phyloP scores from a whole-genome alignment of 1,139 yeast genomes.

The Blastobotrys buckinghamii region DNA sequence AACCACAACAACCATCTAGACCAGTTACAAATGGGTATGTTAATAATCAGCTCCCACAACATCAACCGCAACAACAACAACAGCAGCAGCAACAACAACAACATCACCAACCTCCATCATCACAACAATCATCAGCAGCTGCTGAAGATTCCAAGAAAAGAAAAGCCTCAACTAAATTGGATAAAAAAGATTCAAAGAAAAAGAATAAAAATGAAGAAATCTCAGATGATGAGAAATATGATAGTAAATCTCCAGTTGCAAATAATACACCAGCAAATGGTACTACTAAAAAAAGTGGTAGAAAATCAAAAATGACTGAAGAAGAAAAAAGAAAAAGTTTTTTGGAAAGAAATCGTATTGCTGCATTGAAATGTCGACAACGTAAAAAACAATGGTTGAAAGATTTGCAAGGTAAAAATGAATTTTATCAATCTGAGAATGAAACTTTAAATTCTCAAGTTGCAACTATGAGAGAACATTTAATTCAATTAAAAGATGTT shows the following conservation, averaged over 20 bases:
- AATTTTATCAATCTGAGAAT: conserved; percentile 67
- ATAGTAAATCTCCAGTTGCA: not conserved
- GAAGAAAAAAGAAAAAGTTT: conserved; percentile 77
- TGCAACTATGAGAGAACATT: conserved; percentile 51
- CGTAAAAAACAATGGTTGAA: conserved; percentile 85
- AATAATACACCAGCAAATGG: not conserved
- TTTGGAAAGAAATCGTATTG: conserved; percentile 85
- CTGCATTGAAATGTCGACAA: conserved; percentile 94
- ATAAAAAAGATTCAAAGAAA: conserved; percentile 8
- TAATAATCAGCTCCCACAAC: too few relatives aligned
- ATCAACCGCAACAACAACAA: conserved; percentile 1
- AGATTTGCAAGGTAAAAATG: conserved; percentile 72
- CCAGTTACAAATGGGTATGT: too few relatives aligned
- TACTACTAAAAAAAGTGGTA: conserved; percentile 11
- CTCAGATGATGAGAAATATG: conserved; percentile 6
- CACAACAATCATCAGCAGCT: not conserved
- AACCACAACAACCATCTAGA: conserved; percentile 1
- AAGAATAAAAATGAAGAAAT: conserved; percentile 14
- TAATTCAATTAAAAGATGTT: conserved; percentile 41
- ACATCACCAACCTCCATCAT: not conserved
- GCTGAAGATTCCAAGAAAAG: conserved; percentile 1
- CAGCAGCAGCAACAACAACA: not conserved
- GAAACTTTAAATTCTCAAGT: conserved; percentile 59
- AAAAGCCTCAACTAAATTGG: not conserved
- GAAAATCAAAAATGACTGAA: conserved; percentile 37